A percentile compares a stretch with the other conserved stretches of the same genome.
These are phyloP conservation scores for Tillandsia fasciculata DNA, from an alignment of 176 grass and related monocot genomes.

Conservation along the genomic window DNA sequence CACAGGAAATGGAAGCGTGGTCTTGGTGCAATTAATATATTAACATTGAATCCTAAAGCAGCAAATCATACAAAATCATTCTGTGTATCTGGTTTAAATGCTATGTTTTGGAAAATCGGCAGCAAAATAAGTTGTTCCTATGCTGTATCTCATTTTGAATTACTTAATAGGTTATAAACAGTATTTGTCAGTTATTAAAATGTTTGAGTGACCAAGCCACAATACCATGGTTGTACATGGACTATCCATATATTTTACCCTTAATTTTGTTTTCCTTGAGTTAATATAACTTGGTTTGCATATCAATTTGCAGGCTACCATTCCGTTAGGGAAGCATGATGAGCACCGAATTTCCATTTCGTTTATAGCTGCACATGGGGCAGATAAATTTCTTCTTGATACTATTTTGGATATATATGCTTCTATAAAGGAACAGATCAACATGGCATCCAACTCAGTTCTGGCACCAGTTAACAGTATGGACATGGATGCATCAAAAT, in stretches of 20 bases:
- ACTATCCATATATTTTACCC: no score
- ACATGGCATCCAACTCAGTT: no score
- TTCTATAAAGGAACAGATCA: background rate
- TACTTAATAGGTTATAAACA: no score
- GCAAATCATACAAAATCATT: background rate
- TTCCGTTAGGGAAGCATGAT: conserved; percentile 71
- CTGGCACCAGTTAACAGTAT: no score
- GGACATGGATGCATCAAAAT: no score
- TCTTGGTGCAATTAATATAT: background rate
- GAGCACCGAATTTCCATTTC: conserved; percentile 69
- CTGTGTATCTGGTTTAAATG: background rate
- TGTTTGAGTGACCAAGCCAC: no score
- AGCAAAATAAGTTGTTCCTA: no score
- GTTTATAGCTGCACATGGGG: conserved; percentile 74
- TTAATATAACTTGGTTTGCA: background rate
- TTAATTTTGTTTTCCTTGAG: no score
- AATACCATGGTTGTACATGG: no score
- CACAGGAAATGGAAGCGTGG: background rate
- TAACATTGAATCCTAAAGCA: background rate
- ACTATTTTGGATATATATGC: conserved; percentile 57
- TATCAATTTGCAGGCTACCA: conserved; percentile 41
- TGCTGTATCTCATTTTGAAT: no score
- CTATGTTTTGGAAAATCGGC: background rate
- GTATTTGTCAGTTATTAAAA: no score
- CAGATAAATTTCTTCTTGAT: conserved; percentile 78